Evolutionary conservation across 371 early-diverging fungal species (phyloP), one percentile per base, ranked within the genome.

Genomic region (Circinella minor): DNA sequence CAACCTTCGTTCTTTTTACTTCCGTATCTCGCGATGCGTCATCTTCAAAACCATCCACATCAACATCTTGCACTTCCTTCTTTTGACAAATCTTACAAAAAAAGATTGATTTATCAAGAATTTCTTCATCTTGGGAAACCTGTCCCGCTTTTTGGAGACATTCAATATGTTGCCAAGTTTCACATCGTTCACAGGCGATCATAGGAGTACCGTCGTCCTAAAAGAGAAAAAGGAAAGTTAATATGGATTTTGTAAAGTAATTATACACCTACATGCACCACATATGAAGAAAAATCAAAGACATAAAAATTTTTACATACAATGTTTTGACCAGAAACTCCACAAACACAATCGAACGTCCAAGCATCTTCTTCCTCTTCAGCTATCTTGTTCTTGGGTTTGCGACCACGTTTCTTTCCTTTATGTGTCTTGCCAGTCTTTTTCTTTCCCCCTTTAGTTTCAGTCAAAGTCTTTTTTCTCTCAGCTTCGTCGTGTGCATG

Each of bases 171-270:
- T 89, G 89, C 93, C 93, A 93, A 0, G 81, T 83, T 36, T 82
- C 82, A 74, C 93, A 93, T 34, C 77, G 74, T 15, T 83, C 90
- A 61, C 93, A 93, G 1, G 90, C 90, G 67, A 91, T 88, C 89
- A 93, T 88, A 0, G 91, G 88, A 37, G 79, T 81, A n/a, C 92
- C 93, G 80, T 93, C 92, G 71, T 89, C 89, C 88, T 88, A 77
- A 11, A 46, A 11, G 43, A 43, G 11, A 11, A 43, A 43, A 9
- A 43, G 43, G 3, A 11, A 43, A 43, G 6, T 43, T 3, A 43
- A 11, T 11, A 43, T 43, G 11, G 0, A 36, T 63, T n/a, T 36
- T 27, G 37, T 37, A 61, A n/a, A 37, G 57, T 34, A 8, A 13
- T 17, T 7, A 15, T n/a, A 51, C 51, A 51, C 14, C 8, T 51